phyloP scores from a whole-genome alignment of 768 basidiomycete genomes.

The Phanerochaete carnosa region DNA sequence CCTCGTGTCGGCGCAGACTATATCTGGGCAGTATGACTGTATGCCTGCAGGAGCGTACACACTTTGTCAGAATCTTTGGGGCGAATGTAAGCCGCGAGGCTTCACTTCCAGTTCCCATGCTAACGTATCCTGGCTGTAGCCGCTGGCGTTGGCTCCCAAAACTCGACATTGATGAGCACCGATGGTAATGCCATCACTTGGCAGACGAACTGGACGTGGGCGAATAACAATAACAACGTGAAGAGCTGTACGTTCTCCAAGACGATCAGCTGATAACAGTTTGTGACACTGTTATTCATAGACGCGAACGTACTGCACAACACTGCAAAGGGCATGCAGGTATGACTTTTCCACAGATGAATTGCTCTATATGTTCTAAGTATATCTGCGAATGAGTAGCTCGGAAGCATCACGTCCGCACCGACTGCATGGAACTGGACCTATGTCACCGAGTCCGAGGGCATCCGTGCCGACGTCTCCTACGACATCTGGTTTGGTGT shows the following conservation, averaged over 20 bases:
- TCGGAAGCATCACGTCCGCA: constrained; percentile 38
- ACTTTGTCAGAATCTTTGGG: constrained; percentile 61
- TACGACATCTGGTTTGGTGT: constrained; percentile 56
- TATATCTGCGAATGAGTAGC: constrained; percentile 22
- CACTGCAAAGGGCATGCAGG: constrained; percentile 47
- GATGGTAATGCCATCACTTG: constrained; percentile 43
- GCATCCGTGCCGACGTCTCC: constrained; percentile 53
- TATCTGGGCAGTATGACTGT: constrained; percentile 44
- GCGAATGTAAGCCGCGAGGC: constrained; percentile 29
- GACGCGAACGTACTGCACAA: constrained; percentile 50
- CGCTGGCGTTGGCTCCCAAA: constrained; percentile 45
- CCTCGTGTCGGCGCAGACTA: constrained; percentile 30
- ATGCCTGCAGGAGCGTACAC: constrained; percentile 43
- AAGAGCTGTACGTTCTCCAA: constrained; percentile 59
- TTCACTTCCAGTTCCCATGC: neutral
- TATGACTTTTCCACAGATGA: constrained; percentile 14
- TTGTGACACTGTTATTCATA: constrained; percentile 20
- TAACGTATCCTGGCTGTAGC: too few species aligned
- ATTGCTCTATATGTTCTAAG: neutral
- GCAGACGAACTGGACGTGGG: constrained; percentile 53
- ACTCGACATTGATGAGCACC: constrained; percentile 41
- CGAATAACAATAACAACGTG: constrained; percentile 45
- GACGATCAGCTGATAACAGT: neutral
- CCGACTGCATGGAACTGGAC: constrained; percentile 52
- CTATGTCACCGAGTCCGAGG: constrained; percentile 40